These are phyloP conservation scores for Wallacemonas sp. DNA, from an alignment of 208 protist species.

Conservation along the genomic window DNA sequence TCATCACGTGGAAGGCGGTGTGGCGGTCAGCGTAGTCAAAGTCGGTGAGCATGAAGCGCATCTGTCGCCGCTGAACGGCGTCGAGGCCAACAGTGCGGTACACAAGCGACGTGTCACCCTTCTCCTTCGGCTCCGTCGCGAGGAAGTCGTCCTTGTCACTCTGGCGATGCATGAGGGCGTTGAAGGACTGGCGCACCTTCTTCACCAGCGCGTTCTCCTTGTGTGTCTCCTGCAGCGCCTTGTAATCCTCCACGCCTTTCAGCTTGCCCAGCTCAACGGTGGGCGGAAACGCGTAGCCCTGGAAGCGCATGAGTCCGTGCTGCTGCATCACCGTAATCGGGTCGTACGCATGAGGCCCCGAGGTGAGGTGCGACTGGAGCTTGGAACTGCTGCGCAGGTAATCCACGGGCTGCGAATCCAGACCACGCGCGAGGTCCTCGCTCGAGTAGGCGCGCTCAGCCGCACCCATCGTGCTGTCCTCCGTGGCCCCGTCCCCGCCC, in stretches of 20 bases:
- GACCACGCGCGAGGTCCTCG: slow-evolving; percentile 58
- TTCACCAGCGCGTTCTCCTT: slow-evolving; percentile 34
- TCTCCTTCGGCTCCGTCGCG: slow-evolving; percentile 30
- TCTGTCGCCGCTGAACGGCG: slow-evolving; percentile 79
- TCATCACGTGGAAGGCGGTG: slow-evolving; percentile 88
- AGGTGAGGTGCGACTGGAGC: slow-evolving; percentile 59
- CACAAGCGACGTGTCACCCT: slow-evolving; percentile 66
- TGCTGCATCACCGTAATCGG: slow-evolving; percentile 81
- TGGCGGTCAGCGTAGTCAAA: slow-evolving; percentile 80
- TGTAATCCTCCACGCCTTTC: slow-evolving; percentile 42
- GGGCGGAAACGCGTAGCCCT: slow-evolving; percentile 88
- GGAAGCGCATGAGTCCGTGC: slow-evolving; percentile 74
- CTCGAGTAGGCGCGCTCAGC: slow-evolving; percentile 39
- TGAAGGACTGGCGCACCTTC: slow-evolving; percentile 32
- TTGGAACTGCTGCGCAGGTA: slow-evolving; percentile 62
- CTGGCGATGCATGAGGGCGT: slow-evolving; percentile 38
- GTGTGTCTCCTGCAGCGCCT: slow-evolving; percentile 24
- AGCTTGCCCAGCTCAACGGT: slow-evolving; percentile 75
- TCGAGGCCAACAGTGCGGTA: slow-evolving; percentile 70
- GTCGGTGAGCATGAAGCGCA: slow-evolving; percentile 86
- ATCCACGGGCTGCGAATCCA: slow-evolving; percentile 78
- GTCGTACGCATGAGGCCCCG: slow-evolving; percentile 74
- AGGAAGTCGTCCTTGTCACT: slow-evolving; percentile 54
- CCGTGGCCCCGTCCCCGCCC: not conserved
- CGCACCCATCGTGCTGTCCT: slow-evolving; percentile 3